Conservation (phyloP, 2,329 filamentous ascomycete species). For the Venturia aucupariae region DNA sequence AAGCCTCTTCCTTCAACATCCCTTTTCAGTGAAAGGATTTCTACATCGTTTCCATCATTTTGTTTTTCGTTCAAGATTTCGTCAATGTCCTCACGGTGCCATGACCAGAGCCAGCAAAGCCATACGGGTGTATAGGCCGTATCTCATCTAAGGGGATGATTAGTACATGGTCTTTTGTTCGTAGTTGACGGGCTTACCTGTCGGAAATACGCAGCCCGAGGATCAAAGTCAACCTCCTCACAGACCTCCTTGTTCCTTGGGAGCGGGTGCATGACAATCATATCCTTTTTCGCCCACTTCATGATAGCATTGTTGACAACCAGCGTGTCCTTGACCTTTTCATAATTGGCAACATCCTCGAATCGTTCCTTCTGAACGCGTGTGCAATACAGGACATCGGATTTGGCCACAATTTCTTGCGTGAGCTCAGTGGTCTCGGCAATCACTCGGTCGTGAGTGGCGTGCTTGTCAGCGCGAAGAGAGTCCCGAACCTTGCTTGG, state of each 20-base stretch:
- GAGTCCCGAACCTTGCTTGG: constrained; percentile 65
- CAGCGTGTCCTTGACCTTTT: constrained; percentile 79
- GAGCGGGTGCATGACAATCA: constrained; percentile 92
- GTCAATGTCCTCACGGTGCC: constrained; percentile 34
- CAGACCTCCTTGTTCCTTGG: constrained; percentile 88
- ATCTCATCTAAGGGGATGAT: constrained; percentile 67
- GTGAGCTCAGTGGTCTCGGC: constrained; percentile 71
- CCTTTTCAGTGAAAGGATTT: neutral
- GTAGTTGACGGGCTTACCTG: constrained; percentile 60
- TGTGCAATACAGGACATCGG: constrained; percentile 94
- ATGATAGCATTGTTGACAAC: constrained; percentile 84
- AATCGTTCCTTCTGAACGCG: constrained; percentile 96
- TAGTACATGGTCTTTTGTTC: constrained; percentile 26
- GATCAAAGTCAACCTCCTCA: constrained; percentile 96
- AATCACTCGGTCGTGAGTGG: constrained; percentile 48
- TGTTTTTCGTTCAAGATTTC: neutral
- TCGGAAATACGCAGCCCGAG: constrained; percentile 94
- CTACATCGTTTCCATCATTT: neutral
- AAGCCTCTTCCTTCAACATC: neutral
- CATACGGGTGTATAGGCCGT: constrained; percentile 97
- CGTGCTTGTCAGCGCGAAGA: constrained; percentile 38
- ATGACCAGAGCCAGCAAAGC: constrained; percentile 90
- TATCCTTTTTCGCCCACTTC: constrained; percentile 82
- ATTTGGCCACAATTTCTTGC: constrained; percentile 73
- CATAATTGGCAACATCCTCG: constrained; percentile 68